Conservation (phyloP, 495 filamentous ascomycete species). For the Darksidea phi region DNA sequence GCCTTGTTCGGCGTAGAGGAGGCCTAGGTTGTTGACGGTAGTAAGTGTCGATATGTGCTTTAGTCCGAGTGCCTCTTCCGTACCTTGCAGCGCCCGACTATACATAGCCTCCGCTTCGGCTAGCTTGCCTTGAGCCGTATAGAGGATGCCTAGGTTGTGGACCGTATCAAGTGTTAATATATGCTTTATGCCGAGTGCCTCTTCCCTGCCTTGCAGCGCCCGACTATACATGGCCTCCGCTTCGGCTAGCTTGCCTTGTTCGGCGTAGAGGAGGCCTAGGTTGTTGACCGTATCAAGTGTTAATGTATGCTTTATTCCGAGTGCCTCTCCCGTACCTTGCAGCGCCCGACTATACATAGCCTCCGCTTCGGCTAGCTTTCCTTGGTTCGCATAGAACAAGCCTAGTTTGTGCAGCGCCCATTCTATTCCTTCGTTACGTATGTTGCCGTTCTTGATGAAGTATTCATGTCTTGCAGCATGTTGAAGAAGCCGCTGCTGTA, state of each 20-base stretch:
- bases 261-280: too few species aligned
- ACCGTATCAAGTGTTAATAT: slow-evolving; percentile 13
- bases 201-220: slow-evolving; percentile 7
- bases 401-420: not conserved
- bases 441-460: too few species aligned
- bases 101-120: slow-evolving; percentile 10
- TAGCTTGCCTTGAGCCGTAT: slow-evolving; percentile 20
- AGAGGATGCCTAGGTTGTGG: slow-evolving; percentile 11
- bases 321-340: too few species aligned
- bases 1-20: slow-evolving; percentile 5
- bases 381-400: slow-evolving; percentile 14
- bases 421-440: not conserved
- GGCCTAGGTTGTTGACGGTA: slow-evolving; percentile 14
- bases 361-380: slow-evolving; percentile 17
- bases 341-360: slow-evolving; percentile 13
- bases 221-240: too few species aligned
- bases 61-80: slow-evolving; percentile 7
- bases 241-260: too few species aligned
- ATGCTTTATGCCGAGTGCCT: slow-evolving; percentile 11
- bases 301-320: too few species aligned
- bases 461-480: slow-evolving; percentile 1
- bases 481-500: slow-evolving; percentile 20
- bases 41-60: slow-evolving; percentile 20
- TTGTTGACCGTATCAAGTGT: too few species aligned
- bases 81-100: slow-evolving; percentile 2